These are phyloP conservation scores for Lentinula aciculospora DNA, from an alignment of 768 basidiomycete species.

Conservation along the genomic window DNA sequence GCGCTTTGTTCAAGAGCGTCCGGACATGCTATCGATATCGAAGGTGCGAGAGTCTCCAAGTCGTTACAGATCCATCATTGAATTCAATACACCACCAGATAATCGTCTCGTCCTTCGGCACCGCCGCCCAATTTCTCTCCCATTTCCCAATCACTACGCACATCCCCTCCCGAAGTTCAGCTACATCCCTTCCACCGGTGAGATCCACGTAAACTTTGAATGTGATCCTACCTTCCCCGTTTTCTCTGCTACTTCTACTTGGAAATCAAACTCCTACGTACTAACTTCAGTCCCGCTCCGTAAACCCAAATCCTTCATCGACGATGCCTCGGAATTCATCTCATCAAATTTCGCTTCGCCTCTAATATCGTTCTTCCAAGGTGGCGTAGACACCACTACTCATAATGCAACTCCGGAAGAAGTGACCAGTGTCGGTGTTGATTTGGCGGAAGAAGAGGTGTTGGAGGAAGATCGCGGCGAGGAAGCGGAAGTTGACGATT, in stretches of 20 bases:
- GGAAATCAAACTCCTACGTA: conserved; percentile 57
- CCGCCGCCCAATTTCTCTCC: conserved; percentile 66
- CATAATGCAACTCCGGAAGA: conserved; percentile 58
- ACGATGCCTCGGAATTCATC: conserved; percentile 65
- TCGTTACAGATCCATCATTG: too few relatives aligned
- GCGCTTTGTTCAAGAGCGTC: conserved; percentile 72
- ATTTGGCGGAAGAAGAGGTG: conserved; percentile 72
- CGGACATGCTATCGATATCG: conserved; percentile 78
- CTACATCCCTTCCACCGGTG: conserved; percentile 46
- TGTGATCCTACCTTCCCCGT: conserved; percentile 61
- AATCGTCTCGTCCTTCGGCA: conserved; percentile 70
- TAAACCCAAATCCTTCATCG: conserved; percentile 63
- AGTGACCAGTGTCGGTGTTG: conserved; percentile 62
- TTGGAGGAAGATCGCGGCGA: conserved; percentile 74
- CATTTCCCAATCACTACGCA: conserved; percentile 74
- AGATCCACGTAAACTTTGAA: conserved; percentile 56
- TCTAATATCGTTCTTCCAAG: conserved; percentile 40
- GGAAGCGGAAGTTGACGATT: conserved; percentile 77
- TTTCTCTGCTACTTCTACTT: conserved; percentile 28
- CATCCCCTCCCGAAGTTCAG: conserved; percentile 72
- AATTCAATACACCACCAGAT: too few relatives aligned
- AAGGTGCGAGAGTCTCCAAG: conserved; percentile 45
- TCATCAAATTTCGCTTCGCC: conserved; percentile 56
- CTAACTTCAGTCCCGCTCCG: conserved; percentile 62
- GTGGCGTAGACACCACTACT: conserved; percentile 25